Evolutionary conservation across 2,329 filamentous ascomycete genomes (phyloP), one percentile per base, ranked within the genome.

Genomic region (Fusarium burgessii): DNA sequence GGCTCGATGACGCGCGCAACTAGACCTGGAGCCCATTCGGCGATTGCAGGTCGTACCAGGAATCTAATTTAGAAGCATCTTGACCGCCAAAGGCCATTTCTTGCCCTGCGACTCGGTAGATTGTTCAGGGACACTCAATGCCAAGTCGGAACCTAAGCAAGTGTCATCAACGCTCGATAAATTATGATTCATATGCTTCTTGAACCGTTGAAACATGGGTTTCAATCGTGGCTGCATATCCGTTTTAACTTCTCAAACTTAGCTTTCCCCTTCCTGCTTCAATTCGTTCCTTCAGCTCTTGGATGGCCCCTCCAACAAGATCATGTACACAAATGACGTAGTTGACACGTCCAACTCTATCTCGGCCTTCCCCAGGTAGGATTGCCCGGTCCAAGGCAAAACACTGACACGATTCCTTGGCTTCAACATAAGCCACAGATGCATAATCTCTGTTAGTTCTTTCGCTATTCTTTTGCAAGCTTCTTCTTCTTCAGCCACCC

Each of bases 301-400:
- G 47, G 13, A 42, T 32, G 17, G 36, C 38, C 43, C 23, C 29
- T 51, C 27, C 18, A 27, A 41, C 38, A 17, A 47, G n/a, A 50
- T 35, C 32, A 36, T 29, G 32, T 57, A 29, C 59, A 56, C 43
- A 10, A 23, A 71, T 71, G 68, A 71, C 68, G 68, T 68, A 59
- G 54, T 42, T n/a, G 49, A 52, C 29, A 15, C 23, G 43, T 54
- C 29, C 23, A 36, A 51, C 27, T 29, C n/a, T 36, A 38, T 36
- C 43, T 43, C 12, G n/a, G 46, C 41, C 49, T 41, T 65, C 40
- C 59, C 23, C 32, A 62, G 46, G 41, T 36, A 58, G 40, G 41
- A 29, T 29, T 58, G 40, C 20, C 40, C n/a, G 47, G n/a, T 45
- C 32, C 42, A 62, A 60, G 15, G 41, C 33, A 52, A 27, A 54